Evolutionary conservation across 1,284 basidiomycete species (phyloP).

Genomic region (Rhodotorula sp.): DNA sequence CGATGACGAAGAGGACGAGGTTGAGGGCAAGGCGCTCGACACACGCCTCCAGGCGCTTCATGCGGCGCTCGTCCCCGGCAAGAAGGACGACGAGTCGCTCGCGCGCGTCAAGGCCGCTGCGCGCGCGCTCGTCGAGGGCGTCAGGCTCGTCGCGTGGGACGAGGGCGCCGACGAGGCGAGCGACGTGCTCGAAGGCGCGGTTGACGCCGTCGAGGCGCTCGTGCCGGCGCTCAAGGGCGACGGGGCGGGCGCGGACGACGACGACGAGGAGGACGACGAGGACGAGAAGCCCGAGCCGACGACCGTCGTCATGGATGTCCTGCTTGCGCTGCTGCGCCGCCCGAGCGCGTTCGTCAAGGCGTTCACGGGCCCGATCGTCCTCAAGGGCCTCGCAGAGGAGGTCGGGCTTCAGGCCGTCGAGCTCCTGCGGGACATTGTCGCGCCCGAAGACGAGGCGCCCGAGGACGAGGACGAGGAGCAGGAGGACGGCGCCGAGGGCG

Average conservation of each 20-base stretch:
- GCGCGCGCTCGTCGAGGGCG: constrained; percentile 50
- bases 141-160: constrained; percentile 70
- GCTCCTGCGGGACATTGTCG: constrained; percentile 58
- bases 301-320: constrained; percentile 80
- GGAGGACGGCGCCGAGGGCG: constrained; percentile 49
- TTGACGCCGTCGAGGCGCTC: constrained; percentile 40
- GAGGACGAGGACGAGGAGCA: constrained; percentile 55
- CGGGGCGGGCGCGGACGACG: constrained; percentile 50
- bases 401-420: constrained; percentile 76
- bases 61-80: constrained; percentile 5
- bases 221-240: constrained; percentile 46
- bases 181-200: constrained; percentile 65
- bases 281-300: constrained; percentile 61
- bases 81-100: constrained; percentile 14
- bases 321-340: constrained; percentile 85
- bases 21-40: constrained; percentile 55
- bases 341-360: constrained; percentile 79
- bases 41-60: constrained; percentile 55
- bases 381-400: constrained; percentile 69
- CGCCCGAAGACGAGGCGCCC: constrained; percentile 41
- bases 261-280: constrained; percentile 49
- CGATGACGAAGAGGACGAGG: constrained; percentile 55
- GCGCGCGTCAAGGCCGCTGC: constrained; percentile 26
- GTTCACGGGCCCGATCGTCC: constrained; percentile 72
- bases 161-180: constrained; percentile 58